A percentile compares a stretch with the other conserved stretches of the same genome.
Evolutionary conservation across 108 stramenopile genomes (phyloP).

Genomic region (Chaetoceros muelleri): DNA sequence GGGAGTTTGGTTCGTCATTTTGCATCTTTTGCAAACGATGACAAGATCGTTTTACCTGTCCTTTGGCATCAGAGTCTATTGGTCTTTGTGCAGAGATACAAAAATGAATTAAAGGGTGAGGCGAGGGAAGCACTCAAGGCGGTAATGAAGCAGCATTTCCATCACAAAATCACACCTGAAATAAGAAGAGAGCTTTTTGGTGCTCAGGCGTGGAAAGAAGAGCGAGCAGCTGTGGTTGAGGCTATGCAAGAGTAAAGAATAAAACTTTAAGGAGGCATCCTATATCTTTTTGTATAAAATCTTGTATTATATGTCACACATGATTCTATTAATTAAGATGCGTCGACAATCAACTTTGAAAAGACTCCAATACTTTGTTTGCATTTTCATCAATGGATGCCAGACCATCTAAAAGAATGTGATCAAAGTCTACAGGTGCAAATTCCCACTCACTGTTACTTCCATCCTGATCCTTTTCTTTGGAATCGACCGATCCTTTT

Average conservation of each 20-base stretch:
- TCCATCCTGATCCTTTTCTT: neutral
- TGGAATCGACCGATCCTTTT: conserved; percentile 8
- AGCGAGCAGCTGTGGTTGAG: conserved; percentile 18
- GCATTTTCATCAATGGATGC: conserved; percentile 28
- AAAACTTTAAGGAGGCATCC: too few species aligned
- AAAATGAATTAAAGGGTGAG: conserved; percentile 70
- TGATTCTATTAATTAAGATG: neutral
- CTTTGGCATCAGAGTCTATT: conserved; percentile 97
- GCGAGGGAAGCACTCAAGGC: conserved; percentile 63
- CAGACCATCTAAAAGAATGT: conserved; percentile 32
- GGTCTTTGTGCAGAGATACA: conserved; percentile 92
- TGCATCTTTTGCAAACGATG: conserved; percentile 55
- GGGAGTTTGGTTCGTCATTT: conserved; percentile 84
- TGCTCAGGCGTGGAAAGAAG: conserved; percentile 67
- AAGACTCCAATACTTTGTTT: conserved; percentile 18
- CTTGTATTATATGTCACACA: too few species aligned
- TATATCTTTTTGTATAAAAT: too few species aligned
- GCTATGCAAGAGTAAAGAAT: neutral
- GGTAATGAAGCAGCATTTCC: conserved; percentile 85
- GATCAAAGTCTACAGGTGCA: conserved; percentile 41
- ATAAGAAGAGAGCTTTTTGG: conserved; percentile 94
- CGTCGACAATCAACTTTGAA: conserved; percentile 5
- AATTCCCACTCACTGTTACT: conserved; percentile 52
- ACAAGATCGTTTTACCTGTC: conserved; percentile 64
- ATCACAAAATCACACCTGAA: conserved; percentile 93